These are phyloP conservation scores for Nakazawaea wyomingensis DNA, from an alignment of 805 yeast genomes.

Conservation along the genomic window DNA sequence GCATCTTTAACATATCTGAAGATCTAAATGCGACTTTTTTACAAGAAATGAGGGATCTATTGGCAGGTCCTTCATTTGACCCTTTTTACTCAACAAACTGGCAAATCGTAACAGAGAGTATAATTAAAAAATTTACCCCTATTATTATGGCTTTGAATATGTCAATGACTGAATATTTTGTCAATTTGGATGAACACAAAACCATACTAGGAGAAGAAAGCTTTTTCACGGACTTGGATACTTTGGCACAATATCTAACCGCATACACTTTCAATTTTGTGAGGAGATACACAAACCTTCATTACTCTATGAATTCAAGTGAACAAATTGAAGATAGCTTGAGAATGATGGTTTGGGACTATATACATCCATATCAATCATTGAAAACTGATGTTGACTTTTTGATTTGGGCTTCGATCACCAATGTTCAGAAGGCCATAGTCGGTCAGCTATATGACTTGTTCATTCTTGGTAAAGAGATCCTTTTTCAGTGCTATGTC, in stretches of 20 bases:
- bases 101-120: slow-evolving; percentile 44
- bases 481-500: slow-evolving; percentile 21
- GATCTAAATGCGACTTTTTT: slow-evolving; percentile 31
- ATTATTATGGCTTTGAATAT: slow-evolving; percentile 35
- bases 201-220: background rate
- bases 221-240: slow-evolving; percentile 3
- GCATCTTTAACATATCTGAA: slow-evolving; percentile 31
- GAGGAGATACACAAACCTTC: slow-evolving; percentile 35
- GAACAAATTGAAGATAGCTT: slow-evolving; percentile 22
- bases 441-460: slow-evolving; percentile 31
- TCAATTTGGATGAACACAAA: slow-evolving; percentile 8
- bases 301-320: slow-evolving; percentile 12
- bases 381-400: slow-evolving; percentile 36
- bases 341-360: slow-evolving; percentile 38
- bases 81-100: slow-evolving; percentile 46
- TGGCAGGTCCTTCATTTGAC: slow-evolving; percentile 26
- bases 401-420: slow-evolving; percentile 44
- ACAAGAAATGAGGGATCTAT: slow-evolving; percentile 25
- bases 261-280: slow-evolving; percentile 37
- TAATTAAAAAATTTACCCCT: slow-evolving; percentile 52
- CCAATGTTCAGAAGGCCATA: slow-evolving; percentile 34
- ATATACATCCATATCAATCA: slow-evolving; percentile 36
- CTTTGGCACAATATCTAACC: slow-evolving; percentile 30
- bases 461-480: slow-evolving; percentile 26
- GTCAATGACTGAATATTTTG: slow-evolving; percentile 23